These are phyloP conservation scores for Pseudogymnoascus sp. DNA, from an alignment of 2,329 filamentous ascomycete genomes.

Conservation along the genomic window DNA sequence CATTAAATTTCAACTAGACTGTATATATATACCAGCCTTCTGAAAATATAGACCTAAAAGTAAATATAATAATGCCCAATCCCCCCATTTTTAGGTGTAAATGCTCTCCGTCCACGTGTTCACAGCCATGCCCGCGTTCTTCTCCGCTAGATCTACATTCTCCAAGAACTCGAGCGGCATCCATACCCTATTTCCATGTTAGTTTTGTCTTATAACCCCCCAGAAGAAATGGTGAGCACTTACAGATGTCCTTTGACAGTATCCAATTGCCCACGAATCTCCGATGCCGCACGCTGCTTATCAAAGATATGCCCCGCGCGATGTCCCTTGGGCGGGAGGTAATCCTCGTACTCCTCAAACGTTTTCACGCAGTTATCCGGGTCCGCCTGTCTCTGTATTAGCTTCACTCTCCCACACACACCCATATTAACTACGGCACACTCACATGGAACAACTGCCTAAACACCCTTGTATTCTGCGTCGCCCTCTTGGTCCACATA, in stretches of 20 bases:
- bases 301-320: slow-evolving; percentile 86
- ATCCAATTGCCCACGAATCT: slow-evolving; percentile 68
- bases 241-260: slow-evolving; percentile 71
- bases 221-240: background rate
- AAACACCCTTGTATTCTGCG: slow-evolving; percentile 65
- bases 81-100: slow-evolving; percentile 48
- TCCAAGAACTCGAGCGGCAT: slow-evolving; percentile 85
- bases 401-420: background rate
- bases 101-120: slow-evolving; percentile 84
- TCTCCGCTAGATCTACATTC: slow-evolving; percentile 83
- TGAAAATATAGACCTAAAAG: background rate
- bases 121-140: slow-evolving; percentile 60
- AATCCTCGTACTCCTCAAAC: slow-evolving; percentile 82
- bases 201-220: background rate
- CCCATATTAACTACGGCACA: too few relatives aligned
- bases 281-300: slow-evolving; percentile 60
- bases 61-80: background rate
- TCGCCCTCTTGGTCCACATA: slow-evolving; percentile 61
- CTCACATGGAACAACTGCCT: slow-evolving; percentile 79
- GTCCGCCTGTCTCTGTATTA: background rate
- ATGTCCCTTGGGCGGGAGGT: slow-evolving; percentile 58
- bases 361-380: slow-evolving; percentile 53
- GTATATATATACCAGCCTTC: background rate
- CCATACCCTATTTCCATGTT: slow-evolving; percentile 50
- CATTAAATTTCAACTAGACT: background rate